These are phyloP conservation scores for Canavalia gladiata DNA, from an alignment of 306 rosid genomes.

Conservation along the genomic window DNA sequence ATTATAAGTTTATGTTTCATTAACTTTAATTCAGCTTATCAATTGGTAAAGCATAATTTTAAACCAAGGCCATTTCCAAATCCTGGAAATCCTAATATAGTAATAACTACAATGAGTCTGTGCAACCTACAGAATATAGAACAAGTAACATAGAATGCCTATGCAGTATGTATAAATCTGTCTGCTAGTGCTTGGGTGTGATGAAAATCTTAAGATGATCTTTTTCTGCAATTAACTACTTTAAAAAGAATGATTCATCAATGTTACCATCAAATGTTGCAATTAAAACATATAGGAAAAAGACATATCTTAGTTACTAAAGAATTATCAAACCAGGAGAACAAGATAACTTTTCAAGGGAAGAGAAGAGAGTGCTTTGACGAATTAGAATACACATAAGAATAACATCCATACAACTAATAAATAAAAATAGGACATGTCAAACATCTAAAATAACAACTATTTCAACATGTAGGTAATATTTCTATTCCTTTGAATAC, in stretches of 20 bases:
- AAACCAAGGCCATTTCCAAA: conserved; percentile 24
- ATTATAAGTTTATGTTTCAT: not conserved
- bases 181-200: not conserved
- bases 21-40: conserved; percentile 17
- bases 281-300: not conserved
- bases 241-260: conserved; percentile 25
- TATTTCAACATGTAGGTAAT: conserved; percentile 15
- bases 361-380: not conserved
- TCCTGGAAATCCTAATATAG: not conserved
- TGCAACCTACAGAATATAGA: conserved; percentile 21
- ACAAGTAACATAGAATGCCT: not conserved
- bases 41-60: conserved; percentile 2
- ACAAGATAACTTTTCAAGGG: not conserved
- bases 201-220: conserved; percentile 16
- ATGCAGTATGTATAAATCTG: not conserved
- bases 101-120: not conserved
- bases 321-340: conserved; percentile 34
- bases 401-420: conserved; percentile 12
- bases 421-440: conserved; percentile 8
- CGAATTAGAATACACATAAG: conserved; percentile 10
- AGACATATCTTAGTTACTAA: not conserved
- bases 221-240: conserved; percentile 23
- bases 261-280: conserved; percentile 34
- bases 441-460: conserved; percentile 11
- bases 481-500: conserved; percentile 10